Base-by-base conservation (phyloP, 768 basidiomycete species). In the Rhizopogon rudus region DNA sequence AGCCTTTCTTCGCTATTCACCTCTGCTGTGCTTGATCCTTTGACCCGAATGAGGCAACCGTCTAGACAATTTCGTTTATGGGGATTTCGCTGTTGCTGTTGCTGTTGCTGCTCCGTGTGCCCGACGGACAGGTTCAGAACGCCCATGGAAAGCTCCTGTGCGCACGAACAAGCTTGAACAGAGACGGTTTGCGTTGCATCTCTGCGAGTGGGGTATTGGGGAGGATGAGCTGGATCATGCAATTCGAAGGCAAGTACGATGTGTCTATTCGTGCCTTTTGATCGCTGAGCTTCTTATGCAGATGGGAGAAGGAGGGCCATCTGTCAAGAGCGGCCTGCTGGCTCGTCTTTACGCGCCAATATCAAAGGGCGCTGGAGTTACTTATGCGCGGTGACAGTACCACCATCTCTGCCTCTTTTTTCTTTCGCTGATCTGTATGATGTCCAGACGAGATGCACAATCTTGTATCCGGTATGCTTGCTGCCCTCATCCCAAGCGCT, bases 381-480 rank as follows among this genome's bases (percentile, higher is more conserved):
- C 80, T 94, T 6, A 85, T 91, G 80, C 78, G 82, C 40, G 93
- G 90, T 62, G 77, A 84, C 73, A 90, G 92, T 90, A 58, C 14
- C 74, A 31, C 16, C 20, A 49, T 31, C 43, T 51, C 31, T 40
- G 20, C 40, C 22, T 51, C 40, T 40, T 40, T 51, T 22, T 56
- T 35, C 22, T 37, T 52, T 37, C 35, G 9, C 50, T 10, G 25
- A 29, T 17, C 3, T 6, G 50, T 2, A 29, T 51, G 29, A 44
- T 44, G 29, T 40, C 8, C 56, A 93, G 91, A 93, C 61, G 88
- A 89, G 68, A 75, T 81, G 6, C 87, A 89, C 58, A 84, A 86
- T 46, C 83, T 92, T 76, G 84, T 93, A 82, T 87, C 88, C 6
- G 91, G 88, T 3, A 89, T 87, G 12, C 77, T 93, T 29, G 84